These are phyloP conservation scores for Alisma plantagoaquatica DNA, from an alignment of 106 monocot species.

Conservation along the genomic window DNA sequence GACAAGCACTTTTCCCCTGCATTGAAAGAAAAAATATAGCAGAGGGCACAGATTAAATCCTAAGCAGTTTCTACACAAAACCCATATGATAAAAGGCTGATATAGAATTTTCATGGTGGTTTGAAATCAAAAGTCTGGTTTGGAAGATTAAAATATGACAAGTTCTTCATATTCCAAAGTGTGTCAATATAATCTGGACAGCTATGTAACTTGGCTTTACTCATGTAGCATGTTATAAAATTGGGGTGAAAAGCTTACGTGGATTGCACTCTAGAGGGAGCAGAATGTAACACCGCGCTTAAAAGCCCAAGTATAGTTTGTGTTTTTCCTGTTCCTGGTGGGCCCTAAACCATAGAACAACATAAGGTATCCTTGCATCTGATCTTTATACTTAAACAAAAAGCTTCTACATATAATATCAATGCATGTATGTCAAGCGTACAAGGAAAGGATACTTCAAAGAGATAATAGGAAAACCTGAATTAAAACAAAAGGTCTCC, in stretches of 20 bases:
- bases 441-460: neutral
- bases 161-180: too few relatives aligned
- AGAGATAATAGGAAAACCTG: conserved; percentile 41
- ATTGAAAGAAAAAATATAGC: conserved; percentile 14
- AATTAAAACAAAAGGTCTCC: conserved; percentile 87
- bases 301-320: conserved; percentile 98
- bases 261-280: conserved; percentile 72
- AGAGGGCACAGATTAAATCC: neutral
- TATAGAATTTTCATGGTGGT: too few relatives aligned
- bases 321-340: conserved; percentile 99
- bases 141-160: too few relatives aligned
- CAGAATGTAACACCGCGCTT: conserved; percentile 88
- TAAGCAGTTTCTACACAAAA: too few relatives aligned
- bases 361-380: too few relatives aligned
- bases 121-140: too few relatives aligned
- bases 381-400: too few relatives aligned
- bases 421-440: neutral
- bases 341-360: conserved; percentile 49
- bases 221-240: too few relatives aligned
- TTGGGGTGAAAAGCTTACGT: too few relatives aligned
- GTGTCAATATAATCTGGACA: too few relatives aligned
- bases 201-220: too few relatives aligned
- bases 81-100: too few relatives aligned
- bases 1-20: conserved; percentile 40
- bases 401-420: neutral